Evolutionary conservation across 164 flowering plant genomes (phyloP).

Genomic region (Magnolia sinica): DNA sequence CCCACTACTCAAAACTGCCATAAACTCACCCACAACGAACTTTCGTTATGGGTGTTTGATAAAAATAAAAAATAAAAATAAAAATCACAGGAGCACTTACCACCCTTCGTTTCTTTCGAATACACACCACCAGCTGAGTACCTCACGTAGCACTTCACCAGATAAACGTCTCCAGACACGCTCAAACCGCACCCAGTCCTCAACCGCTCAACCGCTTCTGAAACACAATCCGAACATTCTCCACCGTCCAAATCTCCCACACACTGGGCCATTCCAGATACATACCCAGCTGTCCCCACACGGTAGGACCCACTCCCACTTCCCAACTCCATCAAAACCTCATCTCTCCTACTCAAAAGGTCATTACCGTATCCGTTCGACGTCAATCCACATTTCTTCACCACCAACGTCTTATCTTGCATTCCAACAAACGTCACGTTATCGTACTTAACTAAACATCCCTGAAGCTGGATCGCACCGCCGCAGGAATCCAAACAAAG

Average conservation of each 20-base stretch:
- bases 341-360: constrained; percentile 45
- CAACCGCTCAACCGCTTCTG: constrained; percentile 56
- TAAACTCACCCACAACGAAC: not conserved
- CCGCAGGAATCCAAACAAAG: constrained; percentile 59
- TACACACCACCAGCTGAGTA: constrained; percentile 34
- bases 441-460: constrained; percentile 80
- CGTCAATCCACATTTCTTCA: constrained; percentile 64
- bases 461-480: constrained; percentile 65
- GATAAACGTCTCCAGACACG: constrained; percentile 65
- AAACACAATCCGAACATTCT: constrained; percentile 69
- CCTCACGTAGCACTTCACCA: constrained; percentile 84
- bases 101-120: not conserved
- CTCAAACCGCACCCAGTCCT: constrained; percentile 57
- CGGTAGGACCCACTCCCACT: constrained; percentile 43
- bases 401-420: constrained; percentile 67
- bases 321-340: constrained; percentile 42
- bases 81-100: not conserved
- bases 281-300: constrained; percentile 56
- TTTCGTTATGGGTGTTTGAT: not conserved
- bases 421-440: constrained; percentile 57
- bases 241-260: constrained; percentile 65
- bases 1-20: too few relatives aligned
- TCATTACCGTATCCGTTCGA: constrained; percentile 35
- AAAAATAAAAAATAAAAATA: not conserved
- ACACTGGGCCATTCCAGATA: constrained; percentile 81